phyloP scores from a whole-genome alignment of 139 green algal genomes.

The Tetraselmis striata region DNA sequence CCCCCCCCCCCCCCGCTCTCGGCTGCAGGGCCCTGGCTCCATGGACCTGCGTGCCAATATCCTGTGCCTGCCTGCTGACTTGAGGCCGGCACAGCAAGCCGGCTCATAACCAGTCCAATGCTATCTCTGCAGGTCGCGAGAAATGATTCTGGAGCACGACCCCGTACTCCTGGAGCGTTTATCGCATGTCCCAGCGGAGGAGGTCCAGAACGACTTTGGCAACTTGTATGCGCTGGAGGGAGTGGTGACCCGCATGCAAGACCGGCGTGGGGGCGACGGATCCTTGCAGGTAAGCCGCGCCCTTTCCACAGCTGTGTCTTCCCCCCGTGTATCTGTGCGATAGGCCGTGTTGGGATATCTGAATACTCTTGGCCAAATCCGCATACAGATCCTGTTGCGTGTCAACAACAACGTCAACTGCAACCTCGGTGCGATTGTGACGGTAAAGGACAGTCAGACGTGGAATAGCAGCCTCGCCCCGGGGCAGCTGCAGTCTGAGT shows the following conservation, averaged over 20 bases:
- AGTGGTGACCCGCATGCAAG: conserved; percentile 18
- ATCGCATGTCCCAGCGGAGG: background rate
- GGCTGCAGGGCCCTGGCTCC: too few species aligned
- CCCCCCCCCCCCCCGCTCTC: background rate
- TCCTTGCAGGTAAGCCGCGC: background rate
- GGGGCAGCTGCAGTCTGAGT: conserved; percentile 5
- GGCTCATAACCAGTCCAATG: too few species aligned
- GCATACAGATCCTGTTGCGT: conserved; percentile 26
- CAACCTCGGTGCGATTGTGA: conserved; percentile 23
- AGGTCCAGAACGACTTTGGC: conserved; percentile 15
- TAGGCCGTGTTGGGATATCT: too few species aligned
- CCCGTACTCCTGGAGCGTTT: background rate
- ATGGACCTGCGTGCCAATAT: too few species aligned
- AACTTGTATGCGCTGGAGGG: conserved; percentile 29
- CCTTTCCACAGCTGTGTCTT: background rate
- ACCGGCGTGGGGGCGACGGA: conserved; percentile 2
- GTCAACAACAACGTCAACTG: conserved; percentile 34
- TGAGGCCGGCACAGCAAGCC: too few species aligned
- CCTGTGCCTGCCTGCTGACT: too few species aligned
- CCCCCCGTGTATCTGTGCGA: too few species aligned
- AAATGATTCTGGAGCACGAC: background rate
- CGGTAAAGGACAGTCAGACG: conserved; percentile 17
- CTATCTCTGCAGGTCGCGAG: background rate
- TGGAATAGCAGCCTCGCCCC: background rate
- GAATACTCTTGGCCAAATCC: conserved; percentile 9